A percentile compares a stretch with the other conserved stretches of the same genome.
Conservation (phyloP, 768 basidiomycete species). For the Galerina sulciceps region DNA sequence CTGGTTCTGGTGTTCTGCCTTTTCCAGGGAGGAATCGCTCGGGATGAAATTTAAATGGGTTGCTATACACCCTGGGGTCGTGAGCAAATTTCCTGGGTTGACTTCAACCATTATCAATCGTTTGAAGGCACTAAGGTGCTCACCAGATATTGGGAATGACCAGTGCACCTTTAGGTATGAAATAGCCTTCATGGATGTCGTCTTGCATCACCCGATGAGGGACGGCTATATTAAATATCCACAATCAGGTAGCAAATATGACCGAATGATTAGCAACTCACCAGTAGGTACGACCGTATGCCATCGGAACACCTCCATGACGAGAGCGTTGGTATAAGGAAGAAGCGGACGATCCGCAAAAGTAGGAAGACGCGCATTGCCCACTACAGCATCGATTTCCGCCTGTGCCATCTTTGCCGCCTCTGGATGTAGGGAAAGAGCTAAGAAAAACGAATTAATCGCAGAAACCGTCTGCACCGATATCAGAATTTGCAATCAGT, state of each 20-base stretch:
- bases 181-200: constrained; percentile 64
- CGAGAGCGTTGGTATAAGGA: constrained; percentile 64
- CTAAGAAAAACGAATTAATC: constrained; percentile 64
- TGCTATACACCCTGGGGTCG: constrained; percentile 55
- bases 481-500: background rate
- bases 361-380: constrained; percentile 62
- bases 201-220: constrained; percentile 63
- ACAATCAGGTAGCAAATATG: constrained; percentile 6
- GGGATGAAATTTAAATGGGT: constrained; percentile 62
- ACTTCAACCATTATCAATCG: constrained; percentile 5
- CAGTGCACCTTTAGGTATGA: constrained; percentile 61
- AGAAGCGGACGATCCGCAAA: constrained; percentile 60
- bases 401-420: constrained; percentile 61
- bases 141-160: constrained; percentile 58
- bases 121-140: constrained; percentile 5
- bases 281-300: constrained; percentile 51
- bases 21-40: constrained; percentile 59
- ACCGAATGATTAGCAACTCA: background rate
- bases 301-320: constrained; percentile 62
- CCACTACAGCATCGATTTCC: constrained; percentile 65
- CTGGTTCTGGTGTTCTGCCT: constrained; percentile 47
- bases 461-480: constrained; percentile 59
- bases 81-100: constrained; percentile 51
- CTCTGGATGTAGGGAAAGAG: constrained; percentile 60
- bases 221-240: constrained; percentile 38